phyloP scores from a whole-genome alignment of 768 basidiomycete genomes.

The Calvatia gigantea region DNA sequence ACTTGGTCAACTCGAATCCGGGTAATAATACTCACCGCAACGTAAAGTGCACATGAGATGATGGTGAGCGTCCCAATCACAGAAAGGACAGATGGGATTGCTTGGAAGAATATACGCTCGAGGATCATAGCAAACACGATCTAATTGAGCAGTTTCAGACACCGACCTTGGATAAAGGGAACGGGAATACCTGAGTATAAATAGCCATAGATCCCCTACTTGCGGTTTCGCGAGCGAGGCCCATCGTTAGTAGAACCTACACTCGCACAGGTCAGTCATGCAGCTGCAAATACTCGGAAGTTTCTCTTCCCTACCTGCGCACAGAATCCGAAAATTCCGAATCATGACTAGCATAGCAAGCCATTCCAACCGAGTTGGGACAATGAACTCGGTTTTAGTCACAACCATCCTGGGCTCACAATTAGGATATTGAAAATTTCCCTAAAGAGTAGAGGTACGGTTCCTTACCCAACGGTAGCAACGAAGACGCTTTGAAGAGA shows the following conservation, averaged over 20 bases:
- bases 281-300: not conserved
- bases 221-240: constrained; percentile 62
- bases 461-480: constrained; percentile 28
- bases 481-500: constrained; percentile 47
- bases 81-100: constrained; percentile 54
- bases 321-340: constrained; percentile 43
- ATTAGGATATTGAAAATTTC: not conserved
- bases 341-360: constrained; percentile 41
- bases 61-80: constrained; percentile 65
- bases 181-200: constrained; percentile 42
- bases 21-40: constrained; percentile 58
- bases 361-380: constrained; percentile 42
- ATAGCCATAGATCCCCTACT: constrained; percentile 57
- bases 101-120: constrained; percentile 64
- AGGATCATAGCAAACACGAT: constrained; percentile 67
- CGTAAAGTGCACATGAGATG: constrained; percentile 56
- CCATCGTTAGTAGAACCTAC: constrained; percentile 29
- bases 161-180: too few relatives aligned
- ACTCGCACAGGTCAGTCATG: not conserved
- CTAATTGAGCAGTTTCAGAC: constrained; percentile 24
- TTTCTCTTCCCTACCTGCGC: constrained; percentile 34
- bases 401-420: constrained; percentile 34
- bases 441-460: not conserved
- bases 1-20: too few relatives aligned
- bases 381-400: constrained; percentile 31